Conservation (phyloP, 768 basidiomycete species). For the Termitomyces sp. region DNA sequence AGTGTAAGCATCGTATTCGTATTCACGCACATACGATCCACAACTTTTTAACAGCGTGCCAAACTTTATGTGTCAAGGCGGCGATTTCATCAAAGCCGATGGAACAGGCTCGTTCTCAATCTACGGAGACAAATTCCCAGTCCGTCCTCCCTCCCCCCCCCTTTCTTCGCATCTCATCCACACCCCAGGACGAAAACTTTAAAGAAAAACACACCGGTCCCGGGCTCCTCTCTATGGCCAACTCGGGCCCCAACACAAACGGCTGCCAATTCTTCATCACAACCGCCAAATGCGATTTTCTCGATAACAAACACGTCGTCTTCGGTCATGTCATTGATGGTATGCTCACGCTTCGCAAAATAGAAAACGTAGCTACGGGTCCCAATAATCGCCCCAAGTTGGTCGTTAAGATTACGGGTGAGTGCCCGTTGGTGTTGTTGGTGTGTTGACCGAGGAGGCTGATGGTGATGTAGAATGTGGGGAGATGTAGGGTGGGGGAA, state of each 20-base stretch:
- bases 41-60: constrained; percentile 47
- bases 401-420: constrained; percentile 82
- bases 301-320: constrained; percentile 92
- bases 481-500: too few species aligned
- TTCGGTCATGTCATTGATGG: constrained; percentile 90
- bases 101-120: constrained; percentile 97
- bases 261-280: constrained; percentile 99
- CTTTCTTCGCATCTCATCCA: not conserved
- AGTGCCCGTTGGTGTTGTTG: too few species aligned
- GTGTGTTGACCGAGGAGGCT: too few species aligned
- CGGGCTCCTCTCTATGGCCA: constrained; percentile 93
- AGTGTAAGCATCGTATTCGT: constrained; percentile 55
- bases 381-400: constrained; percentile 88
- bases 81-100: constrained; percentile 92
- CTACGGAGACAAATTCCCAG: constrained; percentile 91
- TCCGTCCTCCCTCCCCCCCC: too few species aligned
- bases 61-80: constrained; percentile 98
- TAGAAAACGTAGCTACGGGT: constrained; percentile 93
- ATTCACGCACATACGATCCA: too few species aligned
- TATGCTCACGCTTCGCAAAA: constrained; percentile 92
- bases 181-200: constrained; percentile 86
- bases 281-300: constrained; percentile 89
- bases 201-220: constrained; percentile 81
- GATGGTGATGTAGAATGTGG: too few species aligned
- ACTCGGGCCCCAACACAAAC: constrained; percentile 92